Percentiles rank a stretch among this genome's conserved stretches.
Evolutionary conservation across 441 rosid species (phyloP).

Genomic region (Pelargonium fulgidum): DNA sequence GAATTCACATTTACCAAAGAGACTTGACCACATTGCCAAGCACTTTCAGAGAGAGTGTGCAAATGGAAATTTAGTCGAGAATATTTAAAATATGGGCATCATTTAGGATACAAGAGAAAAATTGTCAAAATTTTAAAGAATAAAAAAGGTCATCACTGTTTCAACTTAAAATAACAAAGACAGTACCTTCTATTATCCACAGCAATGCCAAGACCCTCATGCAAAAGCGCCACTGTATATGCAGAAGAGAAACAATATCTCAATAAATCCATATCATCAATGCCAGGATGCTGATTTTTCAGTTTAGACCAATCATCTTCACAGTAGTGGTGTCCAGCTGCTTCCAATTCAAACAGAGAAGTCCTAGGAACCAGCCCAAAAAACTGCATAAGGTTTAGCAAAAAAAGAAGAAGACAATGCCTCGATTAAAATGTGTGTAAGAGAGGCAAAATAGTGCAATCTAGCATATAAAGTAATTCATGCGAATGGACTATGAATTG

Average conservation of each 20-base stretch:
- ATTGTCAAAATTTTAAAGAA: background rate
- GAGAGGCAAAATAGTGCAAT: background rate
- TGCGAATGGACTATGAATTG: background rate
- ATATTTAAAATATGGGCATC: background rate
- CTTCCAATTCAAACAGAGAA: slow-evolving; percentile 35
- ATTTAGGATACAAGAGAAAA: background rate
- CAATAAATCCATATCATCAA: slow-evolving; percentile 38
- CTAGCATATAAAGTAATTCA: background rate
- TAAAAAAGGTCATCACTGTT: background rate
- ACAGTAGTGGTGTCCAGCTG: slow-evolving; percentile 35
- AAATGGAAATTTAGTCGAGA: background rate
- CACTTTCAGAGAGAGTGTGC: background rate
- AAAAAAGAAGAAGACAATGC: slow-evolving; percentile 4
- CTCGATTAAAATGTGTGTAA: background rate
- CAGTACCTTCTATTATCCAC: slow-evolving; percentile 40
- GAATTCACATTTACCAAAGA: background rate
- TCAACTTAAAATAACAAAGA: background rate
- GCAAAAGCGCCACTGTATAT: slow-evolving; percentile 47
- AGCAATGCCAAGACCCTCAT: slow-evolving; percentile 48
- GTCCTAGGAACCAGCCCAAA: slow-evolving; percentile 36
- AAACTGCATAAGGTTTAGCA: slow-evolving; percentile 28
- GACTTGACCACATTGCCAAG: background rate
- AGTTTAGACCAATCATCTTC: slow-evolving; percentile 34
- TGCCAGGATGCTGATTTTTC: slow-evolving; percentile 22
- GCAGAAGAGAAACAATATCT: slow-evolving; percentile 66